These are phyloP conservation scores for Marasmius sp. DNA, from an alignment of 1,284 basidiomycete genomes.

Conservation along the genomic window DNA sequence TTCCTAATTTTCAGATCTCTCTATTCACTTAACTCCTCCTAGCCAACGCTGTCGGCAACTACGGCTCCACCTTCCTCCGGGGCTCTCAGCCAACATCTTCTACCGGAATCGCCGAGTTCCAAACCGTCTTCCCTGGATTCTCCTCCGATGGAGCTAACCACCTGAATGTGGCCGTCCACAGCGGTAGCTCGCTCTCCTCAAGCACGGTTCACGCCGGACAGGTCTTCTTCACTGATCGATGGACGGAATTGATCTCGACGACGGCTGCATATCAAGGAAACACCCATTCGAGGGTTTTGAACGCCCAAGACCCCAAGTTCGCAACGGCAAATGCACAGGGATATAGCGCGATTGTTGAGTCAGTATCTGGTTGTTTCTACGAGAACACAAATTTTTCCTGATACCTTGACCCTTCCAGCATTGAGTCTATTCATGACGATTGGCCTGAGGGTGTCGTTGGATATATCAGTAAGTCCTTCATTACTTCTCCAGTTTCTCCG, in stretches of 20 bases:
- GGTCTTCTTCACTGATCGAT: conserved; percentile 40
- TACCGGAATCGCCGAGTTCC: conserved; percentile 53
- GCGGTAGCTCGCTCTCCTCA: conserved; percentile 3
- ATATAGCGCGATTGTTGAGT: conserved; percentile 32
- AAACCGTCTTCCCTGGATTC: conserved; percentile 53
- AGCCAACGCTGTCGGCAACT: conserved; percentile 37
- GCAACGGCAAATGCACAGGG: conserved; percentile 26
- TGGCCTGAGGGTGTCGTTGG: conserved; percentile 11
- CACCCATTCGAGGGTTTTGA: conserved; percentile 28
- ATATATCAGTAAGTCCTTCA: conserved; percentile 10
- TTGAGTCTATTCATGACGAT: conserved; percentile 11
- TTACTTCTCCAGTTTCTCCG: not conserved
- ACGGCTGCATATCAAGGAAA: conserved; percentile 30
- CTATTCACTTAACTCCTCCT: not conserved
- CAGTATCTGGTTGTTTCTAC: conserved; percentile 3
- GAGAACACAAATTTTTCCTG: not conserved
- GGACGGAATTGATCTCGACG: conserved; percentile 33
- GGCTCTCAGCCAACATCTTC: conserved; percentile 49
- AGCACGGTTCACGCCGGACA: conserved; percentile 29
- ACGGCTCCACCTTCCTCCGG: conserved; percentile 44
- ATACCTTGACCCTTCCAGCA: not conserved
- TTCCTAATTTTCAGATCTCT: not conserved
- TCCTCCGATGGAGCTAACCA: conserved; percentile 31
- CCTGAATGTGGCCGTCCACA: conserved; percentile 31
- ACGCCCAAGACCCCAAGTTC: conserved; percentile 31